Conservation (phyloP, 2,329 filamentous ascomycete genomes). For the Paecilomyces sp. region DNA sequence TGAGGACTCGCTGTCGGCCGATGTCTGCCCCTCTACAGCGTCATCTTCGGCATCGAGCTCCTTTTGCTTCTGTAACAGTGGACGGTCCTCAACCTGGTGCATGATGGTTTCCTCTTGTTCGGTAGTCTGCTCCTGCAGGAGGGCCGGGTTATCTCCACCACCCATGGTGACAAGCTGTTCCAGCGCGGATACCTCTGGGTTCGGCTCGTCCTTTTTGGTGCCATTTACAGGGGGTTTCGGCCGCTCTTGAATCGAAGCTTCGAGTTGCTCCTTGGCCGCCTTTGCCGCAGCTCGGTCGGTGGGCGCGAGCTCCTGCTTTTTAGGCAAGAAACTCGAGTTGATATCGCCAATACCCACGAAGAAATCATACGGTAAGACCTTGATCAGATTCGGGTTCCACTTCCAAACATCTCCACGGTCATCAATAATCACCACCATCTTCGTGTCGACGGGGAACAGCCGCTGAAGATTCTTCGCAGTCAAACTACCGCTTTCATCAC, state of each 20-base stretch:
- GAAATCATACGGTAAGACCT: constrained; percentile 92
- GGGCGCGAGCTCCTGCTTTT: constrained; percentile 51
- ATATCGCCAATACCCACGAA: constrained; percentile 98
- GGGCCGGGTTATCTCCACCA: constrained; percentile 58
- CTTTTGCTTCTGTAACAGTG: constrained; percentile 86
- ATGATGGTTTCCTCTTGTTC: constrained; percentile 83
- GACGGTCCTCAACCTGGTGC: constrained; percentile 81
- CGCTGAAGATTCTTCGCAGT: constrained; percentile 83
- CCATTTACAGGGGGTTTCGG: constrained; percentile 25
- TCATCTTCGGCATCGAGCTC: constrained; percentile 80
- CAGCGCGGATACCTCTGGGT: constrained; percentile 49
- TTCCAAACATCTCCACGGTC: constrained; percentile 95
- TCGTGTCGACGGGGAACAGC: constrained; percentile 90
- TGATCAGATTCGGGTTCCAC: constrained; percentile 88
- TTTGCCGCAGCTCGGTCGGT: constrained; percentile 25
- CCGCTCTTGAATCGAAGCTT: not conserved
- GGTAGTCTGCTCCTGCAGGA: constrained; percentile 67
- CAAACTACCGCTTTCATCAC: constrained; percentile 93
- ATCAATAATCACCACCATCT: constrained; percentile 99
- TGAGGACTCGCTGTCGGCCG: constrained; percentile 40
- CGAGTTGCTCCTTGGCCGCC: constrained; percentile 16
- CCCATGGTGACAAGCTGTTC: constrained; percentile 73
- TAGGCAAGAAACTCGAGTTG: constrained; percentile 93
- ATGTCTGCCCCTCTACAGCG: constrained; percentile 43
- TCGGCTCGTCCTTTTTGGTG: constrained; percentile 16